Evolutionary conservation across 2,329 filamentous ascomycete species (phyloP).

Genomic region (Claviceps digitariae): DNA sequence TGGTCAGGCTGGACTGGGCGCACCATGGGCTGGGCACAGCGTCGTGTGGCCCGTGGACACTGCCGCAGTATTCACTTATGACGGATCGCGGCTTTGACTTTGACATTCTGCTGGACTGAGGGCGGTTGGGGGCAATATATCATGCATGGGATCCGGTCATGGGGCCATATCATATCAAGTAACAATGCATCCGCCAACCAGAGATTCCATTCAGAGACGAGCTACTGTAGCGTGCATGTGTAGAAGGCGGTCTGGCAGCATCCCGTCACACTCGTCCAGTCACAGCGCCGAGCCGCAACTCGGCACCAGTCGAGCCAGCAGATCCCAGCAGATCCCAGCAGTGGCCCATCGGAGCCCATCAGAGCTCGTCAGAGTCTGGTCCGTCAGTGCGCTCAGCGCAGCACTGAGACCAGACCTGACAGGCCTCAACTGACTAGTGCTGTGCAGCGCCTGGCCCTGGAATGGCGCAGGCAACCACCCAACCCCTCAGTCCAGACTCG

Average conservation of each 20-base stretch:
- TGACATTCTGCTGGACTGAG: conserved; percentile 30
- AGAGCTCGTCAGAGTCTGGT: too few relatives aligned
- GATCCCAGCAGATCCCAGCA: too few relatives aligned
- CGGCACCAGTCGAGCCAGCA: neutral
- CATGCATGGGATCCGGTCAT: neutral
- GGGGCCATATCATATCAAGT: too few relatives aligned
- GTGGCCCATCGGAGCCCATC: too few relatives aligned
- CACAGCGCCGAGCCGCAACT: neutral
- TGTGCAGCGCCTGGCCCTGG: neutral
- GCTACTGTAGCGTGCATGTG: neutral
- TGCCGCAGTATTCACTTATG: conserved; percentile 32
- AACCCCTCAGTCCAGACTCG: too few relatives aligned
- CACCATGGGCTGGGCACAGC: conserved; percentile 51
- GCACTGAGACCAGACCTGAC: too few relatives aligned
- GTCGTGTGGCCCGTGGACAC: conserved; percentile 44
- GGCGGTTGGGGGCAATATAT: neutral
- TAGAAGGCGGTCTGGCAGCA: neutral
- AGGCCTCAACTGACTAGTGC: too few relatives aligned
- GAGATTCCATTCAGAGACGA: neutral
- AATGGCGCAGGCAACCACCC: neutral
- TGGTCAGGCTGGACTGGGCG: conserved; percentile 45
- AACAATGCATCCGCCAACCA: too few relatives aligned
- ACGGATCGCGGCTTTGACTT: conserved; percentile 28
- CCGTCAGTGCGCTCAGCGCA: too few relatives aligned
- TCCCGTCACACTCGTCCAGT: neutral